Conservation (phyloP, 192 early-diverging fungal genomes). For the Irineochytrium annulatum region DNA sequence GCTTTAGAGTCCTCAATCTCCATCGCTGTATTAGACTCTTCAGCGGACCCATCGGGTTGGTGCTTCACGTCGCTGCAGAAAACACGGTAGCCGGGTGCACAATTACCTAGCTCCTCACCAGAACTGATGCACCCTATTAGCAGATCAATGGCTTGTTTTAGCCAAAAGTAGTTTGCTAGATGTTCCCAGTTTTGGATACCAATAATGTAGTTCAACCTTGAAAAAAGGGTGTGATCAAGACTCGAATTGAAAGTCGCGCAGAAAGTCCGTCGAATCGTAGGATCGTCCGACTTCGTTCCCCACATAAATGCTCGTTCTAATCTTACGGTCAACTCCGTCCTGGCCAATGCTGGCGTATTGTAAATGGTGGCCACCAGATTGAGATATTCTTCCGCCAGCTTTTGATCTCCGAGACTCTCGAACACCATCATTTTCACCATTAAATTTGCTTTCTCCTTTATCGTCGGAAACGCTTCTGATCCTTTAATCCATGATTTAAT, state of each 20-base stretch:
- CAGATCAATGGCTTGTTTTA: slow-evolving; percentile 87
- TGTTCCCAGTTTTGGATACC: slow-evolving; percentile 95
- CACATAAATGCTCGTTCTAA: slow-evolving; percentile 93
- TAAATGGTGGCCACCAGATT: slow-evolving; percentile 90
- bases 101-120: slow-evolving; percentile 8
- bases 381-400: slow-evolving; percentile 79
- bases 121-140: slow-evolving; percentile 58
- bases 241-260: slow-evolving; percentile 76
- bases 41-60: slow-evolving; percentile 28
- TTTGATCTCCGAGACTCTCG: slow-evolving; percentile 64
- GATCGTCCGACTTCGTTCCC: slow-evolving; percentile 79
- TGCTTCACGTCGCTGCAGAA: slow-evolving; percentile 41
- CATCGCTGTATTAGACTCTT: not conserved
- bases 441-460: slow-evolving; percentile 94
- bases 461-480: slow-evolving; percentile 85
- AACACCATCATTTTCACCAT: slow-evolving; percentile 87
- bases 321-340: slow-evolving; percentile 87
- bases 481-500: slow-evolving; percentile 84
- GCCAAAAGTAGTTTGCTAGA: slow-evolving; percentile 81
- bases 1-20: slow-evolving; percentile 4
- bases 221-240: slow-evolving; percentile 48
- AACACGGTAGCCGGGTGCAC: slow-evolving; percentile 35
- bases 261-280: slow-evolving; percentile 75
- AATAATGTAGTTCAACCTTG: slow-evolving; percentile 82
- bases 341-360: slow-evolving; percentile 70